Percentiles rank a stretch among this genome's conserved stretches.
These are phyloP conservation scores for Hypoxylon sp. DNA, from an alignment of 2,329 filamentous ascomycete genomes.

Conservation along the genomic window DNA sequence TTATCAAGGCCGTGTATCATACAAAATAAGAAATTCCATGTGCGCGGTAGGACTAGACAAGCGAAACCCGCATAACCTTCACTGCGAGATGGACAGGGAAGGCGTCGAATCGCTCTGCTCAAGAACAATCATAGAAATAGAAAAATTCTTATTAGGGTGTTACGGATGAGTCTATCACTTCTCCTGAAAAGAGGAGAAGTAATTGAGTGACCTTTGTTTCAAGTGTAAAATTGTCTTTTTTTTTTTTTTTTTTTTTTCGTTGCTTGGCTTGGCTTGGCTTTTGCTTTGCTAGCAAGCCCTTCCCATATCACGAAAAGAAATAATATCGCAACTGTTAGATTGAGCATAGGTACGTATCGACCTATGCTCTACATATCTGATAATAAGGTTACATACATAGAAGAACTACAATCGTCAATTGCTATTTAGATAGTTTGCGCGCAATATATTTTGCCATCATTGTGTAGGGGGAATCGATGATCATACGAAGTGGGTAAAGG, in stretches of 20 bases:
- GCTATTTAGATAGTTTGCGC: conserved; percentile 2
- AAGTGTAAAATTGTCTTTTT: conserved; percentile 9
- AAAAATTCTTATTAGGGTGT: background rate
- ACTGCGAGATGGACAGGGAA: background rate
- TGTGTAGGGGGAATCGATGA: conserved; percentile 24
- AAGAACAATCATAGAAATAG: background rate
- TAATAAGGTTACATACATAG: background rate
- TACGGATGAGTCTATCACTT: conserved; percentile 9
- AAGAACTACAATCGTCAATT: background rate
- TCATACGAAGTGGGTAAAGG: conserved; percentile 38
- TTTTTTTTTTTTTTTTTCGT: too few species aligned
- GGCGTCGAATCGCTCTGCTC: background rate
- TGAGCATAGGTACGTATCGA: background rate
- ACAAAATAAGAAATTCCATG: background rate
- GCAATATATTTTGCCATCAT: background rate
- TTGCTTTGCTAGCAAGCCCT: conserved; percentile 8
- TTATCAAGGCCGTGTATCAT: background rate
- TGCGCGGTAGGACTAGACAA: background rate
- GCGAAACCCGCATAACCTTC: background rate
- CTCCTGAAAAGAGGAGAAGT: conserved; percentile 9
- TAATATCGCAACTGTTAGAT: background rate
- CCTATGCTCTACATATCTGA: too few species aligned
- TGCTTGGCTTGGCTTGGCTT: too few species aligned
- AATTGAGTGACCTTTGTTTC: background rate
- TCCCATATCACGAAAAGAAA: background rate